phyloP scores from a whole-genome alignment of 2,329 filamentous ascomycete species.

The Canariomyces notabilis region DNA sequence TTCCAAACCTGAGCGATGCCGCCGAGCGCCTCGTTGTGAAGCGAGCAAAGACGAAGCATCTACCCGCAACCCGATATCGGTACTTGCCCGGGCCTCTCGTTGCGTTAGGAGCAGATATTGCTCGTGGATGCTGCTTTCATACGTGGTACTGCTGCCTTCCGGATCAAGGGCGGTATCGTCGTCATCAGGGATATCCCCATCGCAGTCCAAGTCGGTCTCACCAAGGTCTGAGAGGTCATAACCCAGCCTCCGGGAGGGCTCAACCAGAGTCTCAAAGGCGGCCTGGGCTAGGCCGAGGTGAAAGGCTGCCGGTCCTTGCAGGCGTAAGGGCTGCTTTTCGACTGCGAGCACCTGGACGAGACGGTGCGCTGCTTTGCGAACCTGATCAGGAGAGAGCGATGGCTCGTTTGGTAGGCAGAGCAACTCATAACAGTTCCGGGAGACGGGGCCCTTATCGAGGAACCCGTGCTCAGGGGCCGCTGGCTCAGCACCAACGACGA shows the following conservation, averaged over 20 bases:
- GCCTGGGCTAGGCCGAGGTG: constrained; percentile 39
- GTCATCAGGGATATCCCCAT: constrained; percentile 21
- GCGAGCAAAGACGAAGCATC: constrained; percentile 27
- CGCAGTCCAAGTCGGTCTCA: constrained; percentile 24
- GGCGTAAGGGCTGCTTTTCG: constrained; percentile 36
- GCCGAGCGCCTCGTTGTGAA: constrained; percentile 4
- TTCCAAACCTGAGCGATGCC: constrained; percentile 14
- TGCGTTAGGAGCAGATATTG: constrained; percentile 23
- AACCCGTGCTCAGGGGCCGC: no score
- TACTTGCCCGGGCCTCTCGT: constrained; percentile 28
- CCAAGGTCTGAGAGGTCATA: constrained; percentile 34
- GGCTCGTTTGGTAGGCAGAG: constrained; percentile 38
- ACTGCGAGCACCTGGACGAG: constrained; percentile 42
- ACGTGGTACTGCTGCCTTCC: constrained; percentile 19
- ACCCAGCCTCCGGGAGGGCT: constrained; percentile 36
- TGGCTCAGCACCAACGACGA: constrained; percentile 13
- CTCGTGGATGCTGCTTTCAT: constrained; percentile 22
- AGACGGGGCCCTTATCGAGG: constrained; percentile 2
- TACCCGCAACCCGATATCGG: constrained; percentile 37
- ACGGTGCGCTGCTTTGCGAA: constrained; percentile 42
- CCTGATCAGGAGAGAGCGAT: constrained; percentile 30
- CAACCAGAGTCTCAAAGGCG: constrained; percentile 45
- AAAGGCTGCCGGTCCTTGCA: constrained; percentile 35
- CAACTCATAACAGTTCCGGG: constrained; percentile 40
- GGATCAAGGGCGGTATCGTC: background rate